These are phyloP conservation scores for Schizosaccharomyces pombe DNA, from an alignment of 805 yeast species.

Conservation along the genomic window DNA sequence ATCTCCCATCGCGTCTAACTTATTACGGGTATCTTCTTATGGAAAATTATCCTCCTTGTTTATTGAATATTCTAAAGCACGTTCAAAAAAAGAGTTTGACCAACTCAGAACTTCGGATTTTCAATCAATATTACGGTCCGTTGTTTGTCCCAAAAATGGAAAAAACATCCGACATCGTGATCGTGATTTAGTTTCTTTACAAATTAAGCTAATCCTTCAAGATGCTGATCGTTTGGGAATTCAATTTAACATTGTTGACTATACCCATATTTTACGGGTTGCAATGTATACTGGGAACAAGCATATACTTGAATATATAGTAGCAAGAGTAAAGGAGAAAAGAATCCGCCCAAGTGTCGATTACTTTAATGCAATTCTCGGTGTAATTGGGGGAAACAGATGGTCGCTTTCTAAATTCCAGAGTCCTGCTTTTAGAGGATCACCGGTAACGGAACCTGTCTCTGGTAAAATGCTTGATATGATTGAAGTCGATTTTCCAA, in stretches of 20 bases:
- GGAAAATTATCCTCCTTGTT: too few species aligned
- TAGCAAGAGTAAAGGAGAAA: neutral
- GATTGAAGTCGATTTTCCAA: neutral
- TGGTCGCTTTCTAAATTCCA: neutral
- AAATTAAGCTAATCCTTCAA: neutral
- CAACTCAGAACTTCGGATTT: too few species aligned
- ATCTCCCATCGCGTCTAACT: too few species aligned
- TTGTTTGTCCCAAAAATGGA: too few species aligned
- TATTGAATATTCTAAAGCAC: too few species aligned
- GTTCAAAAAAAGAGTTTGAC: too few species aligned
- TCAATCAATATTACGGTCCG: too few species aligned
- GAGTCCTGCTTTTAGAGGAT: neutral
- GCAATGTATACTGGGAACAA: neutral
- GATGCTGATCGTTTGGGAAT: neutral
- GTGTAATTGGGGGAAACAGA: neutral
- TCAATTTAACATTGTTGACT: neutral
- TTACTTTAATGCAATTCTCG: neutral
- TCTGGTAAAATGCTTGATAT: neutral
- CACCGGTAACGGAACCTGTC: neutral
- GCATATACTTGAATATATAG: neutral
- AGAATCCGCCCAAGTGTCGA: neutral
- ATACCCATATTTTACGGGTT: neutral
- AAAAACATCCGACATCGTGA: too few species aligned
- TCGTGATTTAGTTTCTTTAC: too few species aligned
- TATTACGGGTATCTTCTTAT: too few species aligned